Percentiles rank a stretch among this genome's conserved stretches.
These are phyloP conservation scores for Dioszegia aurantiaca DNA, from an alignment of 768 basidiomycete genomes.

Conservation along the genomic window DNA sequence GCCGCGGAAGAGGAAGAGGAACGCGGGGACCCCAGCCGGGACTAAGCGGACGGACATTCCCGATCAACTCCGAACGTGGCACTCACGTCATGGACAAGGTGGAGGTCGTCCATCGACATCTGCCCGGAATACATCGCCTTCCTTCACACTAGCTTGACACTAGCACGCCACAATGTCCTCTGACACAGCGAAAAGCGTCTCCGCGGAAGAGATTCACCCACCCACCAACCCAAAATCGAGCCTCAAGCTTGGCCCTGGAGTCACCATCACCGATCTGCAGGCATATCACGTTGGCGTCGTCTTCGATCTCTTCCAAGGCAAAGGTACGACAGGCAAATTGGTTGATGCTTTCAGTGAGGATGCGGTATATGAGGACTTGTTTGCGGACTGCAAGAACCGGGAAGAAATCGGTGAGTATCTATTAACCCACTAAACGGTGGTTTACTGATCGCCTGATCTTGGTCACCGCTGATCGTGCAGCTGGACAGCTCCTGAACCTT, in stretches of 20 bases:
- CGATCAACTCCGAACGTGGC: constrained; percentile 11
- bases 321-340: constrained; percentile 45
- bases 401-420: constrained; percentile 42
- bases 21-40: constrained; percentile 5
- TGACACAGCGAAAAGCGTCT: background rate
- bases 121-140: too few species aligned
- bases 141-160: too few species aligned
- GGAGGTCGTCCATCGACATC: constrained; percentile 20
- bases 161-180: too few species aligned
- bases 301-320: constrained; percentile 48
- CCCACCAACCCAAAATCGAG: constrained; percentile 23
- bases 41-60: constrained; percentile 13
- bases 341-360: constrained; percentile 42
- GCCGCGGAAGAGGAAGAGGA: background rate
- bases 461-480: too few species aligned
- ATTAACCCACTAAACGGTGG: too few species aligned
- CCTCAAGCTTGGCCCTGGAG: constrained; percentile 24
- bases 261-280: constrained; percentile 32
- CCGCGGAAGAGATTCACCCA: constrained; percentile 13
- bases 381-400: constrained; percentile 41
- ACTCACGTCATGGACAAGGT: constrained; percentile 9
- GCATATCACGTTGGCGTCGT: constrained; percentile 40
- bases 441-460: too few species aligned
- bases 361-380: constrained; percentile 47
- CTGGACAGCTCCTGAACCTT: constrained; percentile 48